Conservation (phyloP, 768 basidiomycete genomes). For the Macrocybe gigantea region DNA sequence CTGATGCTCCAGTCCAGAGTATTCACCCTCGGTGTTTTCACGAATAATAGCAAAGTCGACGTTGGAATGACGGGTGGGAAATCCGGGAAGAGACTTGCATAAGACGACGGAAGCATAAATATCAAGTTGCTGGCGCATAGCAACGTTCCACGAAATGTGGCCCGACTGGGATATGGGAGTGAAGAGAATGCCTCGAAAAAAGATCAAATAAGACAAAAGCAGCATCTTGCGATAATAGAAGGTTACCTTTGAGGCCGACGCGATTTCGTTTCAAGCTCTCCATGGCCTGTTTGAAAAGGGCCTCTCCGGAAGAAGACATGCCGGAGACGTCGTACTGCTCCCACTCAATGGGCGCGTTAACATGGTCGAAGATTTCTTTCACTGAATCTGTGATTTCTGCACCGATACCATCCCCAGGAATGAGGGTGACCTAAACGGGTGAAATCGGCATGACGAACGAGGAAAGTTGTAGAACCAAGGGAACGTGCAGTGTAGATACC, state of each 20-base stretch:
- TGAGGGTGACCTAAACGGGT: constrained; percentile 76
- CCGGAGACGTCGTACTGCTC: constrained; percentile 98
- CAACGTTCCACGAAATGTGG: constrained; percentile 99
- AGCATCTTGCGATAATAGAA: constrained; percentile 1
- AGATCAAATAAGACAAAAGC: constrained; percentile 3
- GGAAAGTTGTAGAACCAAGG: constrained; percentile 7
- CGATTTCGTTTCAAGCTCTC: constrained; percentile 96
- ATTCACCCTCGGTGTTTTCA: constrained; percentile 99
- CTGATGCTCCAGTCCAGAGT: constrained; percentile 97
- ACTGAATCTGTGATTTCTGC: constrained; percentile 97
- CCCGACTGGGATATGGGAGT: constrained; percentile 95
- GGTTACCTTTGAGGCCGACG: constrained; percentile 93
- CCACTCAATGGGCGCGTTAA: constrained; percentile 99
- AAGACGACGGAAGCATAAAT: constrained; percentile 98
- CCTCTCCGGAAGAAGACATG: constrained; percentile 90
- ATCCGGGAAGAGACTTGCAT: constrained; percentile 95
- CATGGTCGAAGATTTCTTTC: constrained; percentile 96
- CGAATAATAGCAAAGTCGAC: constrained; percentile 99
- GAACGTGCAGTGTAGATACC: constrained; percentile 80
- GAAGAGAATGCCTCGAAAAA: constrained; percentile 83
- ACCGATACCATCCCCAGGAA: constrained; percentile 97
- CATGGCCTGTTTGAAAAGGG: constrained; percentile 96
- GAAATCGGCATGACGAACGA: constrained; percentile 15
- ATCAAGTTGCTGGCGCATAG: constrained; percentile 98
- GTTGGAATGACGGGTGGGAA: constrained; percentile 91